Evolutionary conservation across 1,284 basidiomycete species (phyloP).

Genomic region (Heterobasidion irregulare): DNA sequence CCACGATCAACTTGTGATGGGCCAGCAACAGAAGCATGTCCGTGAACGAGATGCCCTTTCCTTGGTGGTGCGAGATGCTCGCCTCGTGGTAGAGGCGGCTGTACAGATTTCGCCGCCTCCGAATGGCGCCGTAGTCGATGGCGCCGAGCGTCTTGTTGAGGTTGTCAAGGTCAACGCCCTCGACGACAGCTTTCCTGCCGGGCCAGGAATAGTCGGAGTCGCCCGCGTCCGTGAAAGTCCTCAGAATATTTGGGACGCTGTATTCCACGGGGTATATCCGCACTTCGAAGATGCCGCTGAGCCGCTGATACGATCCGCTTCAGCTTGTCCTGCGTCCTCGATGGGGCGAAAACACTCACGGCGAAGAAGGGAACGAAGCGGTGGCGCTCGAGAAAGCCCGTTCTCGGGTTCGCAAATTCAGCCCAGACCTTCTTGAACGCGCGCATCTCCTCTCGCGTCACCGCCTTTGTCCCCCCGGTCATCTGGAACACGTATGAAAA

Average conservation of each 20-base stretch:
- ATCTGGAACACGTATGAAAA: conserved; percentile 95
- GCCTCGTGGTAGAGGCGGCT: conserved; percentile 83
- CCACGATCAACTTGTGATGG: conserved; percentile 89
- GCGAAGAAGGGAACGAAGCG: conserved; percentile 78
- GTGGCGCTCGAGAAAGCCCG: conserved; percentile 68
- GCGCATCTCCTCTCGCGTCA: conserved; percentile 87
- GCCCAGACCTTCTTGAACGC: conserved; percentile 95
- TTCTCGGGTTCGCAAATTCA: conserved; percentile 72
- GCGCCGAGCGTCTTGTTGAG: conserved; percentile 50
- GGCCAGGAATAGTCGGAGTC: conserved; percentile 11
- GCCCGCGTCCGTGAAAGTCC: conserved; percentile 31
- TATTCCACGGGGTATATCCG: conserved; percentile 72
- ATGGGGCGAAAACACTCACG: conserved; percentile 36
- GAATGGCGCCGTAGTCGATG: conserved; percentile 59
- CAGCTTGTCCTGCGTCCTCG: background rate
- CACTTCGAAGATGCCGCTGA: conserved; percentile 80
- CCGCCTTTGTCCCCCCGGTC: conserved; percentile 74
- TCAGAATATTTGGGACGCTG: conserved; percentile 51
- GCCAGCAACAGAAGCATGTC: conserved; percentile 86
- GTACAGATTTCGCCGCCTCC: conserved; percentile 62
- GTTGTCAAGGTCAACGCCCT: conserved; percentile 58
- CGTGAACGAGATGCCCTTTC: conserved; percentile 85
- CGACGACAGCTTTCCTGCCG: conserved; percentile 20
- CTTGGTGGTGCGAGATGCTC: conserved; percentile 60
- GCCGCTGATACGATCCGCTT: conserved; percentile 37